Conservation (phyloP, 108 stramenopile genomes). For the Skeletonema tropicum region DNA sequence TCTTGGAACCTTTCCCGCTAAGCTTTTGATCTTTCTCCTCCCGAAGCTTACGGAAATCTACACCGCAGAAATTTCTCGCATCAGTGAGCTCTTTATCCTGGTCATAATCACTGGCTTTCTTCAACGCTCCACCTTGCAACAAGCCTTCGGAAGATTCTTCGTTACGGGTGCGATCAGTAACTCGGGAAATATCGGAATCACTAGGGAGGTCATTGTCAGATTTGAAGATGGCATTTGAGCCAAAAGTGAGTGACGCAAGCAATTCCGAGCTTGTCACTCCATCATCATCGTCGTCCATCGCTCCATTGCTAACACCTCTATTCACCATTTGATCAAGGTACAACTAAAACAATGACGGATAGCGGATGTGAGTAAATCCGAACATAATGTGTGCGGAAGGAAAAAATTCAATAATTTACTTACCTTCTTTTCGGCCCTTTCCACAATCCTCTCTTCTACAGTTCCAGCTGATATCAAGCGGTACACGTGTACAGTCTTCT, state of each 20-base stretch:
- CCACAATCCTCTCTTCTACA: constrained; percentile 88
- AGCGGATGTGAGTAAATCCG: neutral
- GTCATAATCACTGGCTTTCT: constrained; percentile 57
- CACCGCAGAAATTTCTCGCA: constrained; percentile 49
- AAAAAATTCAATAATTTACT: neutral
- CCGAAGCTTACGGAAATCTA: constrained; percentile 63
- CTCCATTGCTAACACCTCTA: constrained; percentile 44
- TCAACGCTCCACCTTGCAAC: constrained; percentile 41
- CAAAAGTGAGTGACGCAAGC: constrained; percentile 63
- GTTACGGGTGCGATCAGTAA: constrained; percentile 75
- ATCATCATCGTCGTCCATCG: constrained; percentile 66
- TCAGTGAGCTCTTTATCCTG: constrained; percentile 52
- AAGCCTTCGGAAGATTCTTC: constrained; percentile 49
- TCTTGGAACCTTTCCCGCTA: constrained; percentile 46
- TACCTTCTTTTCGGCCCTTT: constrained; percentile 81
- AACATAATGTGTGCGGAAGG: too few relatives aligned
- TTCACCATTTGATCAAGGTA: constrained; percentile 82
- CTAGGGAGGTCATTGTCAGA: constrained; percentile 60
- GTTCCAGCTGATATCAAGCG: constrained; percentile 85
- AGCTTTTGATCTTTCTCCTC: constrained; percentile 43
- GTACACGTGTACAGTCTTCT: constrained; percentile 88
- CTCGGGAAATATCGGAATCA: constrained; percentile 73
- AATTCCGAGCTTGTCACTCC: constrained; percentile 70
- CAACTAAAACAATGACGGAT: constrained; percentile 13
- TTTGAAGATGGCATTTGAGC: constrained; percentile 64